A percentile compares a stretch with the other conserved stretches of the same genome.
phyloP scores from a whole-genome alignment of 306 rosid species.

The Pachyrhizus erosus region DNA sequence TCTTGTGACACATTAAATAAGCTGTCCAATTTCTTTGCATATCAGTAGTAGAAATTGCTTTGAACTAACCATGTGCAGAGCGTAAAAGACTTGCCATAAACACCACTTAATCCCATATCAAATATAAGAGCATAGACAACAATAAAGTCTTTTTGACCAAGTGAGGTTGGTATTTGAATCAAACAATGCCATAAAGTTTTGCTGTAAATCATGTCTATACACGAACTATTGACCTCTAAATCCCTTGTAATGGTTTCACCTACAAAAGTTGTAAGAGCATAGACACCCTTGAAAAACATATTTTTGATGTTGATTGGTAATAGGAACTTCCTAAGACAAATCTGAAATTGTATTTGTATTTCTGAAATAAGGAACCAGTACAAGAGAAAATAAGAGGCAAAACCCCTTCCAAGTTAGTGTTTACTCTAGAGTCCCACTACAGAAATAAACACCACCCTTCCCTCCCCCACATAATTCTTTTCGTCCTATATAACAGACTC shows the following conservation, averaged over 20 bases:
- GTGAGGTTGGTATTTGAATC: not conserved
- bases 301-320: constrained; percentile 11
- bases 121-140: not conserved
- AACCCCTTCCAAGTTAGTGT: not conserved
- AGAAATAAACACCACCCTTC: not conserved
- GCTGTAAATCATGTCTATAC: not conserved
- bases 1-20: not conserved
- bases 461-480: not conserved
- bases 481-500: not conserved
- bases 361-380: not conserved
- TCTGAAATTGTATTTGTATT: not conserved
- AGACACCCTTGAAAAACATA: not conserved
- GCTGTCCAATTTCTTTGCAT: not conserved
- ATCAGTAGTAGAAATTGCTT: not conserved
- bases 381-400: not conserved
- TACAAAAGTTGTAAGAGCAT: not conserved
- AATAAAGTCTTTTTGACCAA: not conserved
- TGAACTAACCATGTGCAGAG: not conserved
- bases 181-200: not conserved
- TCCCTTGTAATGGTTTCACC: not conserved
- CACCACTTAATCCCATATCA: not conserved
- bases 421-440: not conserved
- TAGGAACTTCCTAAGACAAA: not conserved
- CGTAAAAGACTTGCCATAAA: not conserved
- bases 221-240: not conserved